Evolutionary conservation across 2,329 filamentous ascomycete genomes (phyloP).

Genomic region (Huntiella decipiens): DNA sequence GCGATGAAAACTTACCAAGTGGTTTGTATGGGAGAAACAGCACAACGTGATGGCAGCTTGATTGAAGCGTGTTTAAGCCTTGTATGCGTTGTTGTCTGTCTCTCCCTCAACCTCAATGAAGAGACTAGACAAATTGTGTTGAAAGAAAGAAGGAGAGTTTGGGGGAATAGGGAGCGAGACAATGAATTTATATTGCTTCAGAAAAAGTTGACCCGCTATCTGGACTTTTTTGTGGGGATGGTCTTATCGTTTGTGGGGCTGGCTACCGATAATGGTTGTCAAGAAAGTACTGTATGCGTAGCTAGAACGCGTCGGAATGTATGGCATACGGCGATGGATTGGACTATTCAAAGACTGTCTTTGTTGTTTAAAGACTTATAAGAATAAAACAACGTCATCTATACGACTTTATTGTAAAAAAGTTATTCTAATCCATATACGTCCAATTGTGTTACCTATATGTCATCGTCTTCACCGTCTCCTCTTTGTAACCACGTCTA

Average conservation of each 20-base stretch:
- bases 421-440: too few species aligned
- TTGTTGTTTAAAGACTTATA: too few species aligned
- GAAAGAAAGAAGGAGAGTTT: neutral
- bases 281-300: too few species aligned
- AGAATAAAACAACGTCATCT: too few species aligned
- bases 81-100: neutral
- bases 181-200: neutral
- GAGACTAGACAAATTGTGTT: neutral
- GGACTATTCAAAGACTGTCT: too few species aligned
- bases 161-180: neutral
- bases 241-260: neutral
- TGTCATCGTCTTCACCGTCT: too few species aligned
- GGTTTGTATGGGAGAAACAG: neutral
- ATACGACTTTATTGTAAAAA: too few species aligned
- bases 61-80: neutral
- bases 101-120: neutral
- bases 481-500: too few species aligned
- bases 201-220: neutral
- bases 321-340: too few species aligned
- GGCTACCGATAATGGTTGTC: too few species aligned
- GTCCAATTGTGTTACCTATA: too few species aligned
- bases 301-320: too few species aligned
- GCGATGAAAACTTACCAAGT: neutral
- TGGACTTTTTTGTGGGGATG: conserved; percentile 3
- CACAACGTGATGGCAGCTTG: neutral